Evolutionary conservation across 148 eudicot genomes (phyloP).

Genomic region (Fagopyrum esculentum): DNA sequence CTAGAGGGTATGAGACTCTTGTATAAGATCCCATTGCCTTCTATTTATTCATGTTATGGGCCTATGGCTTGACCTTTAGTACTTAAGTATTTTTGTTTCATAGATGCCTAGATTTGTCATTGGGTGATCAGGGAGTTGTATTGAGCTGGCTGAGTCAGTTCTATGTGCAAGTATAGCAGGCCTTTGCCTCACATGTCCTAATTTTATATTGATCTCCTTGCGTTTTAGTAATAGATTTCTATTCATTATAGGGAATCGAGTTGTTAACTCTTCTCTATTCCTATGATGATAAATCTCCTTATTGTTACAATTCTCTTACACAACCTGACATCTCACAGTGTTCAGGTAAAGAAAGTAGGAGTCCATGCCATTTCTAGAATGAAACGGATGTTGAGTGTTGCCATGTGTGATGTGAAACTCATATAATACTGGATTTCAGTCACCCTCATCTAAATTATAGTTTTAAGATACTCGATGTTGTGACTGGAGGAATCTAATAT

Average conservation of each 20-base stretch:
- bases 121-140: not conserved
- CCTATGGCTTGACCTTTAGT: not conserved
- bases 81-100: not conserved
- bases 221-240: not conserved
- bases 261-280: not conserved
- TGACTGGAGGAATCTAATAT: not conserved
- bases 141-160: not conserved
- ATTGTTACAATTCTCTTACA: not conserved
- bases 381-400: not conserved
- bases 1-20: not conserved
- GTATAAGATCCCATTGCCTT: not conserved
- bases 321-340: not conserved
- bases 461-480: not conserved
- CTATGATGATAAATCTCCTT: not conserved
- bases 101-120: not conserved
- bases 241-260: not conserved
- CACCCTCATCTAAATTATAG: not conserved
- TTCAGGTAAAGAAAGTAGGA: not conserved
- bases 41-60: not conserved
- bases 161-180: not conserved
- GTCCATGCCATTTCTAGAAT: not conserved
- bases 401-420: slow-evolving; percentile 1
- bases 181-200: not conserved
- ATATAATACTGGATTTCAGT: not conserved
- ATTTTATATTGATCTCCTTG: not conserved